A percentile compares a stretch with the other conserved stretches of the same genome.
Conservation (phyloP, 352 stramenopile species). For the Phytophthora brassicae region DNA sequence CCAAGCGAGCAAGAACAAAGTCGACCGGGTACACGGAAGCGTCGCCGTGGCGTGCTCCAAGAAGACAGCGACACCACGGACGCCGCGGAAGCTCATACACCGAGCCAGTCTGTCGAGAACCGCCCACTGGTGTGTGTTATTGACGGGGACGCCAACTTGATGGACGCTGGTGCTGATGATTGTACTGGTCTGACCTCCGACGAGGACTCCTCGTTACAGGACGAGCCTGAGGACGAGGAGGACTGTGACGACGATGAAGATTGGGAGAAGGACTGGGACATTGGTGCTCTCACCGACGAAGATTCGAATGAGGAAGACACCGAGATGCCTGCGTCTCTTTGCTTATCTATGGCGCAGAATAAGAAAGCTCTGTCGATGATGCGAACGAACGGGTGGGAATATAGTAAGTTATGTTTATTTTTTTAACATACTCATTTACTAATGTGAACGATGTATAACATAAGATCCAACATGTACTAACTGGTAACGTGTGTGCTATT, state of each 20-base stretch:
- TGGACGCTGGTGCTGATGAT: background rate
- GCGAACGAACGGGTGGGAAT: background rate
- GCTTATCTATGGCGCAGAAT: background rate
- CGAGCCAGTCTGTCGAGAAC: no score
- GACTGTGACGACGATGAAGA: background rate
- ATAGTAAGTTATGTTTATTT: background rate
- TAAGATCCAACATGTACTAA: background rate
- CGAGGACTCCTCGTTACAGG: background rate
- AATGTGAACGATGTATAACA: background rate
- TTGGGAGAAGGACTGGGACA: background rate
- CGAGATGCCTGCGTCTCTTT: background rate
- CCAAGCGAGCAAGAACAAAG: no score
- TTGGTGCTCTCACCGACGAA: conserved; percentile 1
- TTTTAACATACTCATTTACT: background rate
- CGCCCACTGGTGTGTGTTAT: background rate
- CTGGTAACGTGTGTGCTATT: background rate
- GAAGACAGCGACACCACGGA: no score
- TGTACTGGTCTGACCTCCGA: conserved; percentile 2
- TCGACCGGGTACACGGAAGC: no score
- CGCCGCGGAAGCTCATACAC: no score
- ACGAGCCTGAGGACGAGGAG: background rate
- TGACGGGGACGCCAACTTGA: background rate
- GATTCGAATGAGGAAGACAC: background rate
- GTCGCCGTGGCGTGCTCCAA: no score
- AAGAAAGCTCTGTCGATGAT: background rate